Evolutionary conservation across 306 rosid genomes (phyloP), one percentile per base, ranked within the genome.

Genomic region (cucumber (Cucumis sativus)): DNA sequence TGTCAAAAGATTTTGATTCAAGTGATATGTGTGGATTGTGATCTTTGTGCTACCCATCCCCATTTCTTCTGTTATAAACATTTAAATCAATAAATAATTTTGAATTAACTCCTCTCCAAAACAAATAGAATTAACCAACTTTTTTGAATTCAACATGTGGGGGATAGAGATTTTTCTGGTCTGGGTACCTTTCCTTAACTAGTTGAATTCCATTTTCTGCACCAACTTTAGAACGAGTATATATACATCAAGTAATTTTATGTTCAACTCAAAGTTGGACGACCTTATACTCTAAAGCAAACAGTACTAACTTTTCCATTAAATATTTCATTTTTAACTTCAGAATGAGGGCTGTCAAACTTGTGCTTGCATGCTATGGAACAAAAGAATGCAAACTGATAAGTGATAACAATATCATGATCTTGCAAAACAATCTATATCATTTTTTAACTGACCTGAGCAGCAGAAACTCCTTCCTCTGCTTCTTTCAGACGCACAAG

Each of bases 401-500:
- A 17, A 43, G 9, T 55, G 59, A 55, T 55, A 55, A 18, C 23
- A 3, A 4, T 2, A 33, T 45, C 62, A 39, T 7, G 82, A 52
- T 21, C 65, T 51, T 33, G 65, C 63, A 49, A 70, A 70, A 70
- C 21, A 51, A 51, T 17, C 62, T 16, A 73, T 4, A 49, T 73
- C 77, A 52, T n/a, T 33, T 73, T 52, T 8, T 16, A 51, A 73
- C 77, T 73, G 49, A 96, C 99, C 97, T 96, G 92, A 57, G 96
- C 87, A 78, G 81, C 79, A 64, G 83, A 79, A 57, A 92, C 90
- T 85, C 92, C 92, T 71, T 91, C 98, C 85, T 96, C 98, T 30
- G 99, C 90, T 86, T 92, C 99, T 85, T 82, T 89, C 66, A 96
- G 97, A 80, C 96, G 91, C 79, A 91, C 88, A 71, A 96, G 99